Percentiles rank a stretch among this genome's conserved stretches.
Conservation (phyloP, 129 eudicot genomes). For the Artemisia tridentata region DNA sequence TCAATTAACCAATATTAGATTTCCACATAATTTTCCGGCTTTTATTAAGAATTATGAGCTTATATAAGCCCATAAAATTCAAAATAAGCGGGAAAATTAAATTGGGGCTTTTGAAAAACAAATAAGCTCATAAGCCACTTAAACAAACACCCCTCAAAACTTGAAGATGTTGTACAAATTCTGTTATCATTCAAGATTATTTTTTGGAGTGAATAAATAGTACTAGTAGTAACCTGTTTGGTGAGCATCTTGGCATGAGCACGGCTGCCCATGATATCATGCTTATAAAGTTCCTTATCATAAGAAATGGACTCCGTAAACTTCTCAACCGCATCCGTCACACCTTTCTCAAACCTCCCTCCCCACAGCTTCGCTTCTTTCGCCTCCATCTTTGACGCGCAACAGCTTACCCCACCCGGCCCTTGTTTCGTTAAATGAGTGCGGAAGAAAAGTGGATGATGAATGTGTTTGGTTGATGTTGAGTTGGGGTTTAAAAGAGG, state of each 20-base stretch:
- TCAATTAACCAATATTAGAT: too few species aligned
- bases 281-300: conserved; percentile 76
- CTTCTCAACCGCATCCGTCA: conserved; percentile 84
- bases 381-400: conserved; percentile 29
- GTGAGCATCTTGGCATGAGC: conserved; percentile 99
- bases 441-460: too few species aligned
- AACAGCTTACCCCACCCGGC: conserved; percentile 18
- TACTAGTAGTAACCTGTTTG: conserved; percentile 49
- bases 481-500: too few species aligned
- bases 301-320: conserved; percentile 92
- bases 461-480: too few species aligned
- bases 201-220: too few species aligned
- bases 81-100: too few species aligned
- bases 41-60: too few species aligned
- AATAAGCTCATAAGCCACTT: not conserved
- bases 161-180: too few species aligned
- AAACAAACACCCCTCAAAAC: too few species aligned
- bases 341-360: conserved; percentile 88
- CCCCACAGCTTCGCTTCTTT: conserved; percentile 94
- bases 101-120: too few species aligned
- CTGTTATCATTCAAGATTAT: too few species aligned
- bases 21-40: too few species aligned
- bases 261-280: conserved; percentile 89
- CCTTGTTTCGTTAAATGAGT: not conserved
- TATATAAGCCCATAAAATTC: not conserved